Base-by-base conservation (phyloP, 2,329 filamentous ascomycete species). In the Ophiostoma australiae region DNA sequence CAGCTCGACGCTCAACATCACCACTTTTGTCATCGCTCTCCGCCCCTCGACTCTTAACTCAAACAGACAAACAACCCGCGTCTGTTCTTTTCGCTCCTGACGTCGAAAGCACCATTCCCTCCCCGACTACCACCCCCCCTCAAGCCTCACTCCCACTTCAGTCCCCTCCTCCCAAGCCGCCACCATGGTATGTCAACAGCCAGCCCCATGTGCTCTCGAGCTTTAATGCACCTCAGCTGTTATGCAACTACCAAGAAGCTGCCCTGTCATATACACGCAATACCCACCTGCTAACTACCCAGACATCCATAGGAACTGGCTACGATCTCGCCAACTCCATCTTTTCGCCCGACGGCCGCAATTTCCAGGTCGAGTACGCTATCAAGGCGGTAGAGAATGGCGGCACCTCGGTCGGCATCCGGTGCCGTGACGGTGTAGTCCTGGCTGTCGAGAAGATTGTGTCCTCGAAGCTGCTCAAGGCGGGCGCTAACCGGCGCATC, bases 321-420 rank as follows among this genome's bases (percentile, higher is more conserved):
- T 99, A 99, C 85, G 95, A 99, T 89, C 91, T 99, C 78, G 93
- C 93, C 81, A 99, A 99, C 88, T 98, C 95, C 79, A 96, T 98
- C 85, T 99, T 98, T 87, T 98, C 95, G 68, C 95, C 95, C 76
- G 95, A 99, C 84, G 95, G 95, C 80, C 92, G 95, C 77, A 99
- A 99, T 82, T 99, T 99, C 82, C 95, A 99, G 83, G 93, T 96
- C 81, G 95, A 99, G 86, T 99, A 99, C 81, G 95, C 95, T 76
- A 91, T 96, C 77, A 99, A 99, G 86, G 95, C 95, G 71, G 95
- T 99, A 74, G 95, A 99, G 84, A 98, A 96, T 78, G 95, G 94
- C 76, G 94, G 95, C 78, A 99, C 95, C 70, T 93, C 94, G 70
- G 89, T 99, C 81, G 95, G 95, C 76, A 97, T 99, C 82, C 88